These are phyloP conservation scores for Trichoderma harzianum DNA, from an alignment of 2,329 filamentous ascomycete genomes.

Conservation along the genomic window DNA sequence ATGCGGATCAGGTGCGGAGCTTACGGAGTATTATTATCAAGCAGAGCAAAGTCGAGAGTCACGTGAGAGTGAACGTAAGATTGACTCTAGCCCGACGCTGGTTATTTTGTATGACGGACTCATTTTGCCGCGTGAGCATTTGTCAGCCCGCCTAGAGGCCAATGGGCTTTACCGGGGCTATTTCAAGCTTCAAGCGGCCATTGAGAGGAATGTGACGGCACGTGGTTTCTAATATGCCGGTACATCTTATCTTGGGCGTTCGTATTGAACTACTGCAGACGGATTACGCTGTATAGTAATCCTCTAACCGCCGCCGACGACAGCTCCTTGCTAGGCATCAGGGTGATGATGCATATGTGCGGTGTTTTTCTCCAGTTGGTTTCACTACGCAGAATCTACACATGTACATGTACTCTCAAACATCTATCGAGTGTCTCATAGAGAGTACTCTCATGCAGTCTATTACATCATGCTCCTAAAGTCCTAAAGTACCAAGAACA, in stretches of 20 bases:
- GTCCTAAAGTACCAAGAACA: background rate
- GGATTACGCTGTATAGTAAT: background rate
- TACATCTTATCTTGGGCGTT: background rate
- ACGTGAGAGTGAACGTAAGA: background rate
- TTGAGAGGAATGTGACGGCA: background rate
- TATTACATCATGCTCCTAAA: background rate
- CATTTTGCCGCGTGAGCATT: background rate
- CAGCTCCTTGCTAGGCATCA: background rate
- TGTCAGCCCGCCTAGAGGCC: background rate
- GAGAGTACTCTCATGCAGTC: background rate
- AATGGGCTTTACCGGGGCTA: background rate
- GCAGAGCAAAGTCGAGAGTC: background rate
- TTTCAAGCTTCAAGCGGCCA: background rate
- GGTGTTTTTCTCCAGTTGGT: background rate
- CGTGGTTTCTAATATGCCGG: background rate
- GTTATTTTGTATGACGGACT: background rate
- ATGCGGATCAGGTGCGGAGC: slow-evolving; percentile 1
- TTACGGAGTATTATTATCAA: slow-evolving; percentile 1
- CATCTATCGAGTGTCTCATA: background rate
- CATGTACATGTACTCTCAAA: background rate
- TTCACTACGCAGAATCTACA: background rate
- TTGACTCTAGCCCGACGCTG: background rate
- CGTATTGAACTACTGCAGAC: background rate
- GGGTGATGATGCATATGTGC: background rate
- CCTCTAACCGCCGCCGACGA: background rate